A percentile compares a stretch with the other conserved stretches of the same genome.
Evolutionary conservation across 805 yeast genomes (phyloP).

Genomic region (Candida sphagnicola): DNA sequence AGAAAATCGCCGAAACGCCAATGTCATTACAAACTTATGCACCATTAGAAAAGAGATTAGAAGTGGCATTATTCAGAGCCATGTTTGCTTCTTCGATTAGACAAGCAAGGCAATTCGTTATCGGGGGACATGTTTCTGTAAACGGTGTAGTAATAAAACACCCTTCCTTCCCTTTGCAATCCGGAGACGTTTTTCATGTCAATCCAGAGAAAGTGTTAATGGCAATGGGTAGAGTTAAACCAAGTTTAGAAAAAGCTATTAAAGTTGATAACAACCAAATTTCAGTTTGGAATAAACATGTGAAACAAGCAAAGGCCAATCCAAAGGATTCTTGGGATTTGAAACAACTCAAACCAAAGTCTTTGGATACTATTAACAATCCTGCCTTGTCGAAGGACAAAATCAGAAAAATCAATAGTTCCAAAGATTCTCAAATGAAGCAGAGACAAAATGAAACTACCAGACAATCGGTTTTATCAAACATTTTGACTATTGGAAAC

Average conservation of each 20-base stretch:
- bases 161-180: conserved; percentile 71
- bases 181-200: conserved; percentile 87
- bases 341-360: conserved; percentile 37
- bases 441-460: conserved; percentile 36
- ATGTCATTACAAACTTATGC: conserved; percentile 86
- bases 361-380: conserved; percentile 26
- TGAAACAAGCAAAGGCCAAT: conserved; percentile 51
- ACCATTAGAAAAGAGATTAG: conserved; percentile 81
- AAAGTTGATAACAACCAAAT: conserved; percentile 71
- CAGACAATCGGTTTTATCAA: conserved; percentile 44
- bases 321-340: conserved; percentile 57
- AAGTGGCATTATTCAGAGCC: conserved; percentile 84
- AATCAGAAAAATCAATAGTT: conserved; percentile 30
- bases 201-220: conserved; percentile 79
- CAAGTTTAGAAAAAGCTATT: conserved; percentile 63
- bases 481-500: conserved; percentile 34
- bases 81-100: conserved; percentile 91
- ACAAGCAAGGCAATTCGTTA: conserved; percentile 87
- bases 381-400: conserved; percentile 11
- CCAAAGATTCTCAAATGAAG: conserved; percentile 41
- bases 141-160: conserved; percentile 77
- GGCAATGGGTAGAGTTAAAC: conserved; percentile 85
- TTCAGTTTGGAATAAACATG: conserved; percentile 69
- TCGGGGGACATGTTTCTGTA: conserved; percentile 77
- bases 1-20: conserved; percentile 61